phyloP scores from a whole-genome alignment of 345 rosid species.

The Eucalyptus marginata region DNA sequence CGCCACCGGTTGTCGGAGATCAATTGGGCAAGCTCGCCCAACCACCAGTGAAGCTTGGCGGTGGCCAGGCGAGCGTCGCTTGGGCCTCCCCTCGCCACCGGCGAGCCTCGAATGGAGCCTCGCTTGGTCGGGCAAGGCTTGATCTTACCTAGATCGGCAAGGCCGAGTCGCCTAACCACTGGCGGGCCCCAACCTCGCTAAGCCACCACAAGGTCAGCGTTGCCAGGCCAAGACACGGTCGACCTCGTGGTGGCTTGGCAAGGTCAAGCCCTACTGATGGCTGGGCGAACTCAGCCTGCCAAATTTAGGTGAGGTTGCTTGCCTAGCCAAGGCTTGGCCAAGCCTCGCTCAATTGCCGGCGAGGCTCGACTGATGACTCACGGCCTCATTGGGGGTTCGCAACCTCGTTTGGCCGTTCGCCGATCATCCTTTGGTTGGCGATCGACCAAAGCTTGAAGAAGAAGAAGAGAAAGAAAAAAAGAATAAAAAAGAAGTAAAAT shows the following conservation, averaged over 20 bases:
- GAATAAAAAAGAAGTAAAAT: no score
- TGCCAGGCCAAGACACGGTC: accelerated
- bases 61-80: accelerated
- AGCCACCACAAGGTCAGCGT: no score
- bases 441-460: no score
- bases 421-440: accelerated
- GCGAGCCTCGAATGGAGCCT: no score
- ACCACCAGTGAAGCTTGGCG: accelerated
- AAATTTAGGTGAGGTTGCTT: no score
- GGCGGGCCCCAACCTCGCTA: no score
- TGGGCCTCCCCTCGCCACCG: accelerated
- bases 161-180: accelerated
- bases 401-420: accelerated
- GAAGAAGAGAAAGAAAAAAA: no score
- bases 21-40: accelerated
- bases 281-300: accelerated
- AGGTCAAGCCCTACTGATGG: accelerated
- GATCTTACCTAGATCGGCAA: no score
- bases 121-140: no score
- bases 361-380: no score
- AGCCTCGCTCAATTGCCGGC: accelerated
- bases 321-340: no score
- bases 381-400: accelerated
- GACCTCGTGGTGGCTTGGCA: accelerated
- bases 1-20: accelerated